These are phyloP conservation scores for Galium porrigens DNA, from an alignment of 305 asterid genomes.

Conservation along the genomic window DNA sequence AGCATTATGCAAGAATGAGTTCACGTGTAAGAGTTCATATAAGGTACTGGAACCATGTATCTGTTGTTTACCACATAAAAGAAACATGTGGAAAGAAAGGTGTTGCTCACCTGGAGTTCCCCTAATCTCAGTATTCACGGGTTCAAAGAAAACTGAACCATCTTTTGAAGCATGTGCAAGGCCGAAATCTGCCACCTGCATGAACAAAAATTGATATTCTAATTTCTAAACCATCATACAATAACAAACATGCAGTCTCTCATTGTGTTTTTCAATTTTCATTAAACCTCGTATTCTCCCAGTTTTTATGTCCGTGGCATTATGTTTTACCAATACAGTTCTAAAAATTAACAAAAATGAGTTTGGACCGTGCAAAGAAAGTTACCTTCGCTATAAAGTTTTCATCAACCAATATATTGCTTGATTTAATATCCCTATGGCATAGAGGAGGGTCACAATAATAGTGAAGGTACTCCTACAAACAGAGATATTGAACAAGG, in stretches of 20 bases:
- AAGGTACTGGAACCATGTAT: no score
- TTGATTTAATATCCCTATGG: conserved; percentile 89
- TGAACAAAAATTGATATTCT: conserved; percentile 1
- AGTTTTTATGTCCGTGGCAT: background rate
- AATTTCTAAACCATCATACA: background rate
- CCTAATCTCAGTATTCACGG: conserved; percentile 73
- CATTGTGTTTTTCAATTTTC: background rate
- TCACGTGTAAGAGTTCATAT: background rate
- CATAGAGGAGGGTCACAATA: conserved; percentile 92
- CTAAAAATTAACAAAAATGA: background rate
- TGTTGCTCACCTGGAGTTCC: conserved; percentile 77
- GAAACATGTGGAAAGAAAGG: background rate
- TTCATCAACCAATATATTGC: conserved; percentile 85
- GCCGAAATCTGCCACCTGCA: conserved; percentile 95
- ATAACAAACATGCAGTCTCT: background rate
- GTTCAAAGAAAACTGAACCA: conserved; percentile 85
- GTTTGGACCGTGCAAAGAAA: background rate
- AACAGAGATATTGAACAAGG: conserved; percentile 12
- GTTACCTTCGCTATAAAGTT: conserved; percentile 72
- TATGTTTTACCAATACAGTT: background rate
- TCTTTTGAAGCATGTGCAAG: conserved; percentile 92
- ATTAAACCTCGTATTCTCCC: background rate
- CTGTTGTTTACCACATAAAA: background rate
- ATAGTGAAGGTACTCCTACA: conserved; percentile 93
- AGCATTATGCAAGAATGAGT: conserved; percentile 5